Evolutionary conservation across 2,329 filamentous ascomycete species (phyloP).

Genomic region (Beauveria brongniartii): DNA sequence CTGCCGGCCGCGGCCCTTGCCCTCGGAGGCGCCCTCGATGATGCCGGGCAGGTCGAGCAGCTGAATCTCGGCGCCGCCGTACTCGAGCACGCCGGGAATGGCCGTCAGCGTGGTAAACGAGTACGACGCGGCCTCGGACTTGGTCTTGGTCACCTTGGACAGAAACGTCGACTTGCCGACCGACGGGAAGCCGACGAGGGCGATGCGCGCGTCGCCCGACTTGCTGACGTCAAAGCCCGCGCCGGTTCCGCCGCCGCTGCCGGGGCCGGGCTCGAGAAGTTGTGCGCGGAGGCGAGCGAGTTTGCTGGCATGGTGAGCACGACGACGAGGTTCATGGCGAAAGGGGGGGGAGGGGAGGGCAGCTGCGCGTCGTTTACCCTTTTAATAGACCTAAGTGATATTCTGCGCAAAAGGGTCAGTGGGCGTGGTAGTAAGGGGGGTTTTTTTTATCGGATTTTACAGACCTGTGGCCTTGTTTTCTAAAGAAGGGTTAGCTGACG

Average conservation of each 20-base stretch:
- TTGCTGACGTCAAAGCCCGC: constrained; percentile 92
- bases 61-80: constrained; percentile 96
- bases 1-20: constrained; percentile 89
- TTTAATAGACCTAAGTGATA: constrained; percentile 97
- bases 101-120: constrained; percentile 96
- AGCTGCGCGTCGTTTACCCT: constrained; percentile 51
- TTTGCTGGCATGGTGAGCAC: constrained; percentile 54
- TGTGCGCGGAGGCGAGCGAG: constrained; percentile 91
- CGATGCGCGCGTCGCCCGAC: constrained; percentile 91
- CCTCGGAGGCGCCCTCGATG: constrained; percentile 92
- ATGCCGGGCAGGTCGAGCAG: constrained; percentile 96
- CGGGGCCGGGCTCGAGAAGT: constrained; percentile 79
- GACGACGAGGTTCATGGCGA: not conserved
- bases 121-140: constrained; percentile 91
- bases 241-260: constrained; percentile 68
- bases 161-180: constrained; percentile 98
- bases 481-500: constrained; percentile 30
- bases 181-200: constrained; percentile 95
- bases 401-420: constrained; percentile 47
- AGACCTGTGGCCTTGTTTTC: constrained; percentile 98
- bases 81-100: constrained; percentile 94
- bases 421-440: not conserved
- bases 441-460: constrained; percentile 22
- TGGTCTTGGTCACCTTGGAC: constrained; percentile 98
- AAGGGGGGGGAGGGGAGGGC: not conserved